Evolutionary conservation across 805 yeast species (phyloP), one percentile per base, ranked within the genome.

Genomic region (Pichia heedii): DNA sequence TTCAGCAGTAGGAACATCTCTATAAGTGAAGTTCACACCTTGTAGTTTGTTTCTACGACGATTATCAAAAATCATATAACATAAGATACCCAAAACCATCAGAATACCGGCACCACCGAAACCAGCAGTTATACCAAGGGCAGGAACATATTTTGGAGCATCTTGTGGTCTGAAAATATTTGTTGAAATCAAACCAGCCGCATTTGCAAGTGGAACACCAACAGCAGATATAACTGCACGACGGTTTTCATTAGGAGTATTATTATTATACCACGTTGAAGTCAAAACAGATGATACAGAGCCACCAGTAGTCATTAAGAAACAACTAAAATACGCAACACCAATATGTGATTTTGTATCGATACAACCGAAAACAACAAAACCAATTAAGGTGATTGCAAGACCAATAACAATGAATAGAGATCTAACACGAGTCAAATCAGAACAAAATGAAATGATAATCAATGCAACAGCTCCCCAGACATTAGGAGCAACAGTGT

Each of bases 171-270:
- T 60, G 57, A 75, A 76, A 35, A 75, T 69, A 49, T 68, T 74
- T 22, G 76, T 66, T 5, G 80, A 67, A 39, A 76, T 70, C 45
- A 76, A 68, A 44, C 80, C 80, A 36, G 78, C 79, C 34, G 74
- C 69, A 50, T 76, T 76, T 19, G 78, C 79, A 44, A 74, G 63
- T 3, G 79, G 78, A 50, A 75, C 70, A 37, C 74, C 76, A 18
- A 71, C 66, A 5, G 76, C 71, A 6, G 73, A 63, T 36, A 71
- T 56, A 19, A 70, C 71, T 11, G 68, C 74, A 44, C 76, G 65
- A 36, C 73, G 57, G 41, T 65, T 66, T 42, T 63, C 69, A 43
- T 69, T 68, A 5, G 75, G 74, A 3, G 69, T 69, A 33, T 72
- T 72, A 53, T 72, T 71, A 42, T 66, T 69, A 49, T 69, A 72